These are phyloP conservation scores for Akanthomyces muscarius DNA, from an alignment of 2,329 filamentous ascomycete species.

Conservation along the genomic window DNA sequence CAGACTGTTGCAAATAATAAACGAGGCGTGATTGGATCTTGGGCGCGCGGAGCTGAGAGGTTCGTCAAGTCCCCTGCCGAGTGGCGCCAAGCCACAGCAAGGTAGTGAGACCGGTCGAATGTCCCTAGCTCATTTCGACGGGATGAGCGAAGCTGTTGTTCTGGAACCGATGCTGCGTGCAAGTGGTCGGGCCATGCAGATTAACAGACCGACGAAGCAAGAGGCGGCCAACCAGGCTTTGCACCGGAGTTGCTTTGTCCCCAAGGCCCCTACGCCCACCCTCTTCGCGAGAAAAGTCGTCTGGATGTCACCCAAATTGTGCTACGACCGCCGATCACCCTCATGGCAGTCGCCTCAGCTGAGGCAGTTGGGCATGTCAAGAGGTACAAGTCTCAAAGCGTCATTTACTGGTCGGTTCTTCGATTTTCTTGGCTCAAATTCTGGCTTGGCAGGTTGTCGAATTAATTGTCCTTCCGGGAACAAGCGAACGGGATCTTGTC, in stretches of 20 bases:
- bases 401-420: not conserved
- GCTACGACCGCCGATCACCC: not conserved
- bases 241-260: not conserved
- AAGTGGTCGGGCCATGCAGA: not conserved
- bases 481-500: slow-evolving; percentile 8
- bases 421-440: too few relatives aligned
- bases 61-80: not conserved
- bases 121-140: not conserved
- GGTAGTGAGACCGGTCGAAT: not conserved
- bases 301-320: not conserved
- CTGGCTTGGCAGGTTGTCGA: not conserved
- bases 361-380: not conserved
- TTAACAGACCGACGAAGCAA: not conserved
- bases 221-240: not conserved
- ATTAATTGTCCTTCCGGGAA: not conserved
- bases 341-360: not conserved
- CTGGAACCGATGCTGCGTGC: not conserved
- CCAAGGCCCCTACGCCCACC: not conserved
- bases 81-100: not conserved
- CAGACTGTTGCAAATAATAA: not conserved
- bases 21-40: not conserved
- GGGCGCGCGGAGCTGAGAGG: not conserved
- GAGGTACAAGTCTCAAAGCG: not conserved
- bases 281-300: not conserved
- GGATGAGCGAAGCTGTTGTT: not conserved